Percentiles rank a stretch among this genome's conserved stretches.
Conservation (phyloP, 176 grass and related monocot genomes). For the Phyllostachys edulis region DNA sequence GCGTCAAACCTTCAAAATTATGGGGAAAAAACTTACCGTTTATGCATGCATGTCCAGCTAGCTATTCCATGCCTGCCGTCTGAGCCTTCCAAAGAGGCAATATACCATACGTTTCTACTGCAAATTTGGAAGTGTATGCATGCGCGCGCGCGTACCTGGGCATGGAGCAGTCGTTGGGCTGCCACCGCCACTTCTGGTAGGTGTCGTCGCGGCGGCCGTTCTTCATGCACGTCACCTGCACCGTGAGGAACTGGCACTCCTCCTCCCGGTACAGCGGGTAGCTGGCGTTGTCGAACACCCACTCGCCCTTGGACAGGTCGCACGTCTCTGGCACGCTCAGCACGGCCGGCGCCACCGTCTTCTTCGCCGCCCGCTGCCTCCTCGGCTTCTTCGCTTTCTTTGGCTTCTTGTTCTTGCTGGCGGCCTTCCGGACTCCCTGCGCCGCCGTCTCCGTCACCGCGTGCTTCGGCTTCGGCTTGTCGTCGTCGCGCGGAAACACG, state of each 20-base stretch:
- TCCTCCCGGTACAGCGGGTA: slow-evolving; percentile 76
- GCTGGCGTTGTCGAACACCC: slow-evolving; percentile 74
- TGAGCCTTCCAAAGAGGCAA: background rate
- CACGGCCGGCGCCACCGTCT: slow-evolving; percentile 44
- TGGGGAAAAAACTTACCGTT: background rate
- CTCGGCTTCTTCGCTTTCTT: slow-evolving; percentile 18
- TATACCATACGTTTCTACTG: background rate
- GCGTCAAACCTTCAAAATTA: slow-evolving; percentile 57
- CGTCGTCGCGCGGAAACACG: slow-evolving; percentile 3
- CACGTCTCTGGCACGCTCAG: slow-evolving; percentile 56
- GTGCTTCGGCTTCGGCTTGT: slow-evolving; percentile 10
- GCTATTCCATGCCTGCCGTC: background rate
- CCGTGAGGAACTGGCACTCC: slow-evolving; percentile 76
- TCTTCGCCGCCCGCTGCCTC: slow-evolving; percentile 33
- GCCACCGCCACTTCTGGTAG: slow-evolving; percentile 92
- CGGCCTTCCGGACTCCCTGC: background rate
- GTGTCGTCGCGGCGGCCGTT: slow-evolving; percentile 84
- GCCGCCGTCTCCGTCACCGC: background rate
- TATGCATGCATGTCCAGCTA: background rate
- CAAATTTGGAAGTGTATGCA: background rate
- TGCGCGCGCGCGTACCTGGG: slow-evolving; percentile 42
- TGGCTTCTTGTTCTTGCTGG: background rate
- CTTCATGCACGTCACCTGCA: slow-evolving; percentile 86
- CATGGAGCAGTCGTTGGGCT: slow-evolving; percentile 70
- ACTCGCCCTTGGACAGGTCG: slow-evolving; percentile 66